Evolutionary conservation across 1,284 basidiomycete species (phyloP).

Genomic region (Ganoderma lucidum): DNA sequence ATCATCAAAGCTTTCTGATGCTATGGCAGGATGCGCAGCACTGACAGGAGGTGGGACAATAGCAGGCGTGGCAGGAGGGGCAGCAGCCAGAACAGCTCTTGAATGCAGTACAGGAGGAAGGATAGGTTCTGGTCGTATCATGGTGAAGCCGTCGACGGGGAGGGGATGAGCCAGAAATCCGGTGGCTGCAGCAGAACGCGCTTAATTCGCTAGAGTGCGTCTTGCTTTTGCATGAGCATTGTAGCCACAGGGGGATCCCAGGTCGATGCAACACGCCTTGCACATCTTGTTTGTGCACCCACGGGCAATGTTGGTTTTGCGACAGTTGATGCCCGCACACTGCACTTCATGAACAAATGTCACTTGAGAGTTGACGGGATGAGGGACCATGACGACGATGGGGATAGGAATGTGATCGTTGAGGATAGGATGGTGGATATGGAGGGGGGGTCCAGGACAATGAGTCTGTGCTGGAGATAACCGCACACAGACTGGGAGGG

Average conservation of each 20-base stretch:
- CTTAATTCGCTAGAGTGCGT: not conserved
- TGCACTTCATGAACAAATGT: not conserved
- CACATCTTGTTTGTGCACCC: not conserved
- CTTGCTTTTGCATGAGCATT: not conserved
- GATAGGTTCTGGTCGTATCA: not conserved
- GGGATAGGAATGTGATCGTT: not conserved
- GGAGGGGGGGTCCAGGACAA: not conserved
- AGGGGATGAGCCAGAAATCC: no score
- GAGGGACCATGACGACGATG: not conserved
- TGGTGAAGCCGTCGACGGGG: not conserved
- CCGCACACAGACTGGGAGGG: not conserved
- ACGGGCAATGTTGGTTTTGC: not conserved
- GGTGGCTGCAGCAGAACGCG: no score
- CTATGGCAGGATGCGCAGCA: no score
- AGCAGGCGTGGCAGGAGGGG: no score
- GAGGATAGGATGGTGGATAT: not conserved
- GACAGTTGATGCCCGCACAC: not conserved
- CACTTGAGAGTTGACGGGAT: not conserved
- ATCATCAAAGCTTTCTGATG: no score
- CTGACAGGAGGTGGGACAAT: no score
- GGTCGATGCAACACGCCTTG: not conserved
- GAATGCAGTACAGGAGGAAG: not conserved
- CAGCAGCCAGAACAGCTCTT: no score
- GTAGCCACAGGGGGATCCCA: not conserved
- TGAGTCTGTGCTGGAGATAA: not conserved